Percentiles rank a stretch among this genome's conserved stretches.
Evolutionary conservation across 495 filamentous ascomycete genomes (phyloP).

Genomic region (Paragyromitra xinjiangensis): DNA sequence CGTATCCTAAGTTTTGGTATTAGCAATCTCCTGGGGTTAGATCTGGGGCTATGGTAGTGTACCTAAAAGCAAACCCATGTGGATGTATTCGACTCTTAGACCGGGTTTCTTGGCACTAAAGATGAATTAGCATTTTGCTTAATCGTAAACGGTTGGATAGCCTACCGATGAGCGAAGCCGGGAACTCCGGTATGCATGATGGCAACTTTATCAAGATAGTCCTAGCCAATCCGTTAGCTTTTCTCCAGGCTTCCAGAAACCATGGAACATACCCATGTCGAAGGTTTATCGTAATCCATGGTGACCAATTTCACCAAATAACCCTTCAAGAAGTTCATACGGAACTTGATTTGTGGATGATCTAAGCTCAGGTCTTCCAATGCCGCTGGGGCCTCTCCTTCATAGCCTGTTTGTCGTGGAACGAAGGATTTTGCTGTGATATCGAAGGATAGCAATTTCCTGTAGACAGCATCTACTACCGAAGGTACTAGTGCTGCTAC

Average conservation of each 20-base stretch:
- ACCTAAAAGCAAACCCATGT: conserved; percentile 59
- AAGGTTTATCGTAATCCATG: conserved; percentile 44
- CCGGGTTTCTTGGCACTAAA: conserved; percentile 55
- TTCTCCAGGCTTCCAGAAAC: not conserved
- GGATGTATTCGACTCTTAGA: conserved; percentile 60
- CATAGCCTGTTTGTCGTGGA: conserved; percentile 59
- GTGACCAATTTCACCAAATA: conserved; percentile 53
- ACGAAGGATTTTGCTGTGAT: conserved; percentile 61
- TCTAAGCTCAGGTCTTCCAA: conserved; percentile 56
- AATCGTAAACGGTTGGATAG: not conserved
- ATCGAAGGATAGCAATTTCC: conserved; percentile 60
- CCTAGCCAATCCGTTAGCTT: conserved; percentile 14
- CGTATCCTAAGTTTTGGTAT: conserved; percentile 41
- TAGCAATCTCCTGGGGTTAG: not conserved
- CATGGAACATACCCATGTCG: conserved; percentile 46
- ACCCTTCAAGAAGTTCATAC: conserved; percentile 59
- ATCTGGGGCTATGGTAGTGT: not conserved
- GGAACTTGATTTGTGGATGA: conserved; percentile 60
- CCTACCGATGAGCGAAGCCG: conserved; percentile 59
- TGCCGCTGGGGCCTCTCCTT: conserved; percentile 49
- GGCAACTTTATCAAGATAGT: conserved; percentile 61
- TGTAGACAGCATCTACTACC: conserved; percentile 60
- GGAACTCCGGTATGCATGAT: conserved; percentile 60
- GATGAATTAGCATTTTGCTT: not conserved
- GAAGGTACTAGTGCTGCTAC: conserved; percentile 58